Evolutionary conservation across 148 eudicot genomes (phyloP), one percentile per base, ranked within the genome.

Genomic region (Arbutus unedo): DNA sequence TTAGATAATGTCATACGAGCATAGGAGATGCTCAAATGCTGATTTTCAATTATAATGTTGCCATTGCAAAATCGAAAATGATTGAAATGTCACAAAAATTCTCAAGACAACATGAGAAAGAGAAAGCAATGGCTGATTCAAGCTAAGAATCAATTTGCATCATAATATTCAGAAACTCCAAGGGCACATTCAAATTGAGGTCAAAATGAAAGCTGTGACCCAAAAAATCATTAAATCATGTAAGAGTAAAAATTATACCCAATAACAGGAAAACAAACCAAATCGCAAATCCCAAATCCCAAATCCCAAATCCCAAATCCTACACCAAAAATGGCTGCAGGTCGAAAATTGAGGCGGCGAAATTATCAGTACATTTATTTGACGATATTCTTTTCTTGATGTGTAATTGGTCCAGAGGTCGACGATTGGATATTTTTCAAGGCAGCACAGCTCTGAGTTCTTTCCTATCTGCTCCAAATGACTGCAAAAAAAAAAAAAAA

Each of bases 111-210:
- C 23, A 19, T 47, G 25, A 47, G 18, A 73, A 47, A 11, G 8
- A 73, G 13, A 44, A 16, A 47, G 0, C 2, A 8, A 47, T n/a
- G 16, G 51, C 3, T 31, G 7, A 74, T 47, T 74, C 54, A 74
- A 9, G 70, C 77, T 13, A n/a, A 15, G 14, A 77, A 77, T 55
- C 66, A 25, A 38, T 77, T 31, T 77, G 6, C 66, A 14, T 4
- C 47, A 54, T 19, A 77, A 15, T 10, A 77, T 55, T 55, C 64
- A 4, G 79, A 31, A 49, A 50, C 25, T 11, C 59, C 57, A 23
- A 18, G 44, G 15, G 60, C 77, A 78, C 53, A 72, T 83, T 23
- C 68, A 74, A 81, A 49, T 51, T 75, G 18, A 76, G 76, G 51
- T 18, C 44, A 45, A 43, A 18, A 45, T 72, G 23, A 18, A 72